Evolutionary conservation across 345 rosid species (phyloP), one percentile per base, ranked within the genome.

Genomic region (Dipteronia dyeriana): DNA sequence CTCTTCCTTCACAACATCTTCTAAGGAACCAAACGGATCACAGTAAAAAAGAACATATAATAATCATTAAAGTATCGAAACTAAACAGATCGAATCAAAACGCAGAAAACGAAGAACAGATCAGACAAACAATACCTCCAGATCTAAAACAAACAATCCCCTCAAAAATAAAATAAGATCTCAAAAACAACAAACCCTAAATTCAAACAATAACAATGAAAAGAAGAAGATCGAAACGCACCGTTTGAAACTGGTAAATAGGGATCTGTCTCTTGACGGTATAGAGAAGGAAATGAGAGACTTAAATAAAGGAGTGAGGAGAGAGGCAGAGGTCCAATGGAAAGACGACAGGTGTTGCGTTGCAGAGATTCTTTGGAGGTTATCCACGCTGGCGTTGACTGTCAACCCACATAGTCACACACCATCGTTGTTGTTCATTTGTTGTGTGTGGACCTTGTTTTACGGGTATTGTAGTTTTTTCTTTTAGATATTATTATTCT

Each of bases 321-420:
- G 64, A 4, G n/a, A 56, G 71, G 6, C 5, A 14, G 66, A 0
- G 83, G 84, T 45, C 90, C 86, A 86, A 83, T 85, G 4, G n/a
- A 0, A 70, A 16, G 5, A 0, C 7, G 88, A 84, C 91, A 88
- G 17, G 83, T 84, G 80, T 22, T 65, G 66, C 22, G 26, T 29
- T 79, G 67, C 76, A 70, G 79, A 66, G 82, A 84, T 74, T 79
- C 78, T 49, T 8, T 7, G 13, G 68, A 57, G 31, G 51, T 57
- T 22, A 8, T 73, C 79, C 84, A 80, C 82, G 87, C 71, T 74
- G 81, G 75, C 70, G 61, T 82, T 84, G 90, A 85, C 85, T 66
- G 81, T 79, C 85, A 79, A 79, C 66, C n/a, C n/a, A n/a, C n/a
- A n/a, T n/a, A n/a, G n/a, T 59, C 70, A 45, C 41, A 3, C 71